phyloP scores from a whole-genome alignment of 768 basidiomycete species.

The Boletus tomentosulus region DNA sequence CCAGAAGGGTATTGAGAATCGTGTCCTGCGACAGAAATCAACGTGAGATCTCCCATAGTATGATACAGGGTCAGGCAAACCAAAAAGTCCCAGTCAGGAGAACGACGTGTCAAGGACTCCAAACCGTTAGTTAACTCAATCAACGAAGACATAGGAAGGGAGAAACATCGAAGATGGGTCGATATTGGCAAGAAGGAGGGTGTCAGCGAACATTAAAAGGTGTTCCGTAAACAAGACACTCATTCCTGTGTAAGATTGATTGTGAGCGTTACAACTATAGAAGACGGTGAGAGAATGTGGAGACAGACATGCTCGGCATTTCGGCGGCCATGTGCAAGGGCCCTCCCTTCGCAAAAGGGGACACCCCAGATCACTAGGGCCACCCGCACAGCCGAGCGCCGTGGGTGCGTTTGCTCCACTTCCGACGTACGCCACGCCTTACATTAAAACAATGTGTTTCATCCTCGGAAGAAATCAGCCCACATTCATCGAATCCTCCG shows the following conservation, averaged over 20 bases:
- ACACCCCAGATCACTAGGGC: conserved; percentile 27
- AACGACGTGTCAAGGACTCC: conserved; percentile 18
- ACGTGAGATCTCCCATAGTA: not conserved
- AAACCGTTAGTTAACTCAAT: conserved; percentile 24
- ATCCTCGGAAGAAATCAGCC: conserved; percentile 19
- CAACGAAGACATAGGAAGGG: conserved; percentile 22
- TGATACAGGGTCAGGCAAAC: conserved; percentile 16
- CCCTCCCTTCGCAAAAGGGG: conserved; percentile 6
- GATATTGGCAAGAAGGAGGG: conserved; percentile 16
- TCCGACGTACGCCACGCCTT: conserved; percentile 5
- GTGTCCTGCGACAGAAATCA: conserved; percentile 23
- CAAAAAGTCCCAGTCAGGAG: conserved; percentile 32
- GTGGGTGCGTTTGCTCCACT: conserved; percentile 25
- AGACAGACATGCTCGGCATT: conserved; percentile 31
- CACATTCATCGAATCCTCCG: conserved; percentile 31
- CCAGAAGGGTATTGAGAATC: conserved; percentile 21
- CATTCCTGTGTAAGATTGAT: conserved; percentile 33
- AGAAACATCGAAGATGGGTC: conserved; percentile 14
- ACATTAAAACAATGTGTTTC: conserved; percentile 25
- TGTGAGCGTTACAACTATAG: conserved; percentile 23
- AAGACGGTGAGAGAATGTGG: conserved; percentile 34
- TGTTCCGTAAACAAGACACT: conserved; percentile 30
- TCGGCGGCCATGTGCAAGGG: conserved; percentile 24
- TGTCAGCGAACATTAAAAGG: conserved; percentile 17
- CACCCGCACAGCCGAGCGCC: conserved; percentile 18